These are phyloP conservation scores for Pythium chondricola DNA, from an alignment of 352 stramenopile species.

Conservation along the genomic window DNA sequence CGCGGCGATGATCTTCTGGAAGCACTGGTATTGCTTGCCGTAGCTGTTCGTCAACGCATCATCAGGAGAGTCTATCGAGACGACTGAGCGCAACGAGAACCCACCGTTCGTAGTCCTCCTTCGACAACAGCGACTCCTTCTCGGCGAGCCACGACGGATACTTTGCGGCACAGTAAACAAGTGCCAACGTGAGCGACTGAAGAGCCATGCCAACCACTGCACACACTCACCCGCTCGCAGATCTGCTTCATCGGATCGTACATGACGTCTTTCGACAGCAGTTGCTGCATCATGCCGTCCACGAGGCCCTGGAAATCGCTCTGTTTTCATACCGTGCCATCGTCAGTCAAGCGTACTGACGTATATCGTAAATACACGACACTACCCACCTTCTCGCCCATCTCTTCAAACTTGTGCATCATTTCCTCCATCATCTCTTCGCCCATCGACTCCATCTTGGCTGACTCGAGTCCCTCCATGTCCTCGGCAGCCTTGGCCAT, in stretches of 20 bases:
- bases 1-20: slow-evolving; percentile 94
- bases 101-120: slow-evolving; percentile 89
- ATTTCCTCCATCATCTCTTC: slow-evolving; percentile 96
- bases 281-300: slow-evolving; percentile 97
- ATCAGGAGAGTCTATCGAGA: too few species aligned
- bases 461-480: slow-evolving; percentile 78
- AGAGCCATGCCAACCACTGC: too few species aligned
- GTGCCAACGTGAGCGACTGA: background rate
- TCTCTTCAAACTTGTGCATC: slow-evolving; percentile 94
- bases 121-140: slow-evolving; percentile 84
- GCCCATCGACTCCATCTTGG: slow-evolving; percentile 84
- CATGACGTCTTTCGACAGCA: slow-evolving; percentile 98
- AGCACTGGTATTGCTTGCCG: slow-evolving; percentile 96
- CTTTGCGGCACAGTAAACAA: slow-evolving; percentile 32
- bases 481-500: slow-evolving; percentile 86
- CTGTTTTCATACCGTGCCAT: too few species aligned
- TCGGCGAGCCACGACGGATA: slow-evolving; percentile 96
- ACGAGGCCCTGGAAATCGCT: slow-evolving; percentile 91
- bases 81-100: too few species aligned
- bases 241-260: slow-evolving; percentile 97
- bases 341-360: too few species aligned
- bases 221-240: slow-evolving; percentile 68
- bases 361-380: background rate
- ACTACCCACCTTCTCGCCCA: slow-evolving; percentile 86
- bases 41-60: slow-evolving; percentile 47